Evolutionary conservation across 805 yeast species (phyloP).

Genomic region (Nakazawaea holstii): DNA sequence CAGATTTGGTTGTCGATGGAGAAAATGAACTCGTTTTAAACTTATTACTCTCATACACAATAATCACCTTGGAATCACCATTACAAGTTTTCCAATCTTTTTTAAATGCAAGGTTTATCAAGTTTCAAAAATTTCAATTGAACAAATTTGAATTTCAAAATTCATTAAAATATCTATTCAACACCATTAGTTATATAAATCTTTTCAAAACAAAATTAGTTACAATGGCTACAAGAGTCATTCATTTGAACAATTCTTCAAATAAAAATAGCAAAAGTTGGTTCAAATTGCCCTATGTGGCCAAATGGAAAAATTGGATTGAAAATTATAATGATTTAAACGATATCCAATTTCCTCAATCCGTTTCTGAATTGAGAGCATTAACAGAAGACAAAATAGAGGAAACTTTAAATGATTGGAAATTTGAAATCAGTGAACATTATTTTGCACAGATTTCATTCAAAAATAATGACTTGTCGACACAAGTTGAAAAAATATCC

Average conservation of each 20-base stretch:
- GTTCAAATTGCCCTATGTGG: constrained; percentile 19
- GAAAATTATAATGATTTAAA: constrained; percentile 11
- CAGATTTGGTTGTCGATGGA: constrained; percentile 19
- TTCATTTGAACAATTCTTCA: constrained; percentile 14
- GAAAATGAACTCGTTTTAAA: constrained; percentile 23
- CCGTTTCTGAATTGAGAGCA: constrained; percentile 13
- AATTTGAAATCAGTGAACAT: constrained; percentile 14
- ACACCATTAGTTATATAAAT: constrained; percentile 21
- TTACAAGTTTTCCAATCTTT: constrained; percentile 19
- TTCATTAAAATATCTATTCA: constrained; percentile 23
- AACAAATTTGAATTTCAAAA: constrained; percentile 17
- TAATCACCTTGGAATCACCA: constrained; percentile 16
- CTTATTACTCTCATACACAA: constrained; percentile 19
- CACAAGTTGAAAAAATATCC: constrained; percentile 15
- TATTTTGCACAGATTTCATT: constrained; percentile 14
- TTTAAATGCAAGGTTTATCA: constrained; percentile 16
- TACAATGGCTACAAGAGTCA: constrained; percentile 15
- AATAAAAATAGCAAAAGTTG: constrained; percentile 18
- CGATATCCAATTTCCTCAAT: constrained; percentile 17
- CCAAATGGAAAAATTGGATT: constrained; percentile 25
- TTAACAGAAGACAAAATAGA: constrained; percentile 11
- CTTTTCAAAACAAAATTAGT: constrained; percentile 21
- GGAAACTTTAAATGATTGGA: constrained; percentile 16
- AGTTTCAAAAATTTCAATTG: constrained; percentile 11
- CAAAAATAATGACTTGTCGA: constrained; percentile 11